Evolutionary conservation across 208 protist species (phyloP).

Genomic region (Crithidia brevicula): DNA sequence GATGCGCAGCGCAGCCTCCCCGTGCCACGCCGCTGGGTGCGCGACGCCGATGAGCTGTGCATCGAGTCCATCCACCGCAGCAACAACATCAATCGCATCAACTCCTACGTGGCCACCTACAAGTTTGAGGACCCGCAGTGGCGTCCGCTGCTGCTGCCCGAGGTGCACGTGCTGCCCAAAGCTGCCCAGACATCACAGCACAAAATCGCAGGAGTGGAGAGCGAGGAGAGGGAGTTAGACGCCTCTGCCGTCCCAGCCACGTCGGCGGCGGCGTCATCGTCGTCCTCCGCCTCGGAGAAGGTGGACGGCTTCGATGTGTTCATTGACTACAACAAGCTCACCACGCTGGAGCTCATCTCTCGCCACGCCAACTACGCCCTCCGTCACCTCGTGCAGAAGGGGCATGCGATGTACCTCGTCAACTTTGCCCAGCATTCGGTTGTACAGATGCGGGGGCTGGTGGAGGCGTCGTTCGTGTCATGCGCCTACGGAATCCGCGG

Average conservation of each 20-base stretch:
- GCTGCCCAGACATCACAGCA: background rate
- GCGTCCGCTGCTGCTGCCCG: conserved; percentile 74
- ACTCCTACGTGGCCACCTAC: conserved; percentile 87
- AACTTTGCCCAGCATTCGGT: conserved; percentile 82
- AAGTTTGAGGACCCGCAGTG: conserved; percentile 89
- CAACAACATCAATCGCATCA: conserved; percentile 79
- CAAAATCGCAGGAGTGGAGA: background rate
- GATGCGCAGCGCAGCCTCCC: conserved; percentile 3
- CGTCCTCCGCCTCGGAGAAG: conserved; percentile 1
- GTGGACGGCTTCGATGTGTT: conserved; percentile 35
- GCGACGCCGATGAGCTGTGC: conserved; percentile 86
- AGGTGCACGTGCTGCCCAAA: conserved; percentile 55
- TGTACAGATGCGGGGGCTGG: conserved; percentile 68
- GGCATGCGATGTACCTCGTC: conserved; percentile 85
- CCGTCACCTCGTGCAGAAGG: conserved; percentile 86
- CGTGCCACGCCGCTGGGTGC: conserved; percentile 72
- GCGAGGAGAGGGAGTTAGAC: too few species aligned
- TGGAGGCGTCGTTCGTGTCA: conserved; percentile 87
- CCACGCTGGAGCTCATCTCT: conserved; percentile 72
- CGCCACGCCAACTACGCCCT: conserved; percentile 85
- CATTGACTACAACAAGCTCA: conserved; percentile 85
- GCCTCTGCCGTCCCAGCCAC: too few species aligned
- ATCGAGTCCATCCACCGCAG: conserved; percentile 73
- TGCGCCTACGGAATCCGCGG: conserved; percentile 78
- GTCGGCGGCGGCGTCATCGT: background rate